These are phyloP conservation scores for Fomitopsis serialis DNA, from an alignment of 768 basidiomycete genomes.

Conservation along the genomic window DNA sequence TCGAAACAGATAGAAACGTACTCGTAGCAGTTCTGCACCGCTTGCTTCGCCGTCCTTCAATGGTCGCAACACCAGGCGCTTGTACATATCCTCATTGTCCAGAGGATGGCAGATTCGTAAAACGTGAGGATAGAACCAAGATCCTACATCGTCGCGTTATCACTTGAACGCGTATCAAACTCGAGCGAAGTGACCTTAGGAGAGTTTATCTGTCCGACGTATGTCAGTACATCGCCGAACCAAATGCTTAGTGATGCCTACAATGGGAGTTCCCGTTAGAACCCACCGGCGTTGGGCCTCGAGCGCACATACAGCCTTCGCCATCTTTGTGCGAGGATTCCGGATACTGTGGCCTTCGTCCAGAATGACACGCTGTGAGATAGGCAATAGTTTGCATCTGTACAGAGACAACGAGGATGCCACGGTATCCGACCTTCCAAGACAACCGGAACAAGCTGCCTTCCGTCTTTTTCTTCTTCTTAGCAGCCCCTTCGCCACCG, in stretches of 20 bases:
- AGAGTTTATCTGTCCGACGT: constrained; percentile 62
- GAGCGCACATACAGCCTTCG: constrained; percentile 58
- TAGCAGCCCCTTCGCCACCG: constrained; percentile 25
- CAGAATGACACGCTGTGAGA: constrained; percentile 63
- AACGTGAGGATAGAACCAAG: constrained; percentile 84
- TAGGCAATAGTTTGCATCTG: too few species aligned
- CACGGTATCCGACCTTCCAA: constrained; percentile 62
- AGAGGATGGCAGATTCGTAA: constrained; percentile 81
- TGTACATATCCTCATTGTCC: constrained; percentile 80
- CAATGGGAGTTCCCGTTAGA: constrained; percentile 84
- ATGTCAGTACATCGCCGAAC: not conserved
- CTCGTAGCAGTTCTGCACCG: constrained; percentile 69
- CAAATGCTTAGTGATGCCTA: constrained; percentile 34
- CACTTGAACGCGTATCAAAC: not conserved
- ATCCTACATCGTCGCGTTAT: constrained; percentile 43
- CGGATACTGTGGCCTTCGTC: constrained; percentile 90
- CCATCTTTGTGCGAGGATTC: constrained; percentile 84
- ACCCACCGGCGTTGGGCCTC: constrained; percentile 74
- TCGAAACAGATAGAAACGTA: constrained; percentile 23
- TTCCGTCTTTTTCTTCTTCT: constrained; percentile 55
- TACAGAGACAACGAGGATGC: constrained; percentile 2
- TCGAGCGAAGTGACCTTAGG: constrained; percentile 41
- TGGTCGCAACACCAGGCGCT: constrained; percentile 72
- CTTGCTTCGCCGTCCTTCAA: constrained; percentile 60
- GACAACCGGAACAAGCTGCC: constrained; percentile 58